These are phyloP conservation scores for Fusarium sp. DNA, from an alignment of 2,329 filamentous ascomycete genomes.

Conservation along the genomic window DNA sequence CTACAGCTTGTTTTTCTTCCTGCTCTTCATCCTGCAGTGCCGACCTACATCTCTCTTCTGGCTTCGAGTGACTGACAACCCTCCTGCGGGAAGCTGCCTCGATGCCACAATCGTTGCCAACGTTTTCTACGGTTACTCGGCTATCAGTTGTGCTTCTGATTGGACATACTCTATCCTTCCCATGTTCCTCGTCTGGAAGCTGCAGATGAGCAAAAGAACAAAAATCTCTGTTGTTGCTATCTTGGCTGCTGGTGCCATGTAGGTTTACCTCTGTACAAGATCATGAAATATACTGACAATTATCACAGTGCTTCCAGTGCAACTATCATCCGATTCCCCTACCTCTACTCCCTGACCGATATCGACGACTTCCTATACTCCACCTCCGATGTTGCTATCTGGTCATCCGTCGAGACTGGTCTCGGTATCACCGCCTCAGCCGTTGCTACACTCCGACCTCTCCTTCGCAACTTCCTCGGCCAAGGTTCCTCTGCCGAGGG, in stretches of 20 bases:
- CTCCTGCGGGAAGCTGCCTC: constrained; percentile 5
- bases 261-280: not conserved
- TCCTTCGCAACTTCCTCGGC: constrained; percentile 13
- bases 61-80: constrained; percentile 43
- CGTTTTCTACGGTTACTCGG: constrained; percentile 49
- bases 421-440: constrained; percentile 56
- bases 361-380: constrained; percentile 58
- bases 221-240: constrained; percentile 53
- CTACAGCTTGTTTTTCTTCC: constrained; percentile 53
- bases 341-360: constrained; percentile 52
- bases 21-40: constrained; percentile 56
- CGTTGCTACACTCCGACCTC: constrained; percentile 52
- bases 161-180: constrained; percentile 57
- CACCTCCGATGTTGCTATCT: constrained; percentile 58
- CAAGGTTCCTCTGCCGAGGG: constrained; percentile 17
- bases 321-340: constrained; percentile 58
- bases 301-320: constrained; percentile 49
- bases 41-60: constrained; percentile 55
- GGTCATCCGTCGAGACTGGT: constrained; percentile 59
- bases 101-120: constrained; percentile 4
- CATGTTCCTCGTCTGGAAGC: constrained; percentile 55
- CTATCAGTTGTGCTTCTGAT: constrained; percentile 54
- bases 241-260: constrained; percentile 25
- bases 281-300: not conserved
- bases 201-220: constrained; percentile 54